Conservation (phyloP, 768 basidiomycete species). For the Hypholoma sublateritium region DNA sequence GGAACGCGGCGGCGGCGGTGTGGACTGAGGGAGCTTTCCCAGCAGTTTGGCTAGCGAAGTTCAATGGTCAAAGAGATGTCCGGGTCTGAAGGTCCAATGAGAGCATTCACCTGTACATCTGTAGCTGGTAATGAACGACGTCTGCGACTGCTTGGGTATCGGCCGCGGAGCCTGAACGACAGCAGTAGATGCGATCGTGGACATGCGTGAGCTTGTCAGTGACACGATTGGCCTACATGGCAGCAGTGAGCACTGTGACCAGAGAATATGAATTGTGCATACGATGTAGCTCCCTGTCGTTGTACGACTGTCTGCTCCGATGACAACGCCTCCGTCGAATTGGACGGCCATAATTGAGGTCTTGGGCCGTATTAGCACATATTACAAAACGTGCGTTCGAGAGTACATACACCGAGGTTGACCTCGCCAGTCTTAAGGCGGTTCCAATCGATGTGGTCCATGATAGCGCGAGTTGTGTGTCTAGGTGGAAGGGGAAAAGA, state of each 20-base stretch:
- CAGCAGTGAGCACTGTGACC: not conserved
- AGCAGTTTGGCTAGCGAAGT: slow-evolving; percentile 41
- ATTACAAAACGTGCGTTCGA: not conserved
- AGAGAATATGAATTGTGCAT: slow-evolving; percentile 23
- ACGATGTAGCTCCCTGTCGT: slow-evolving; percentile 97
- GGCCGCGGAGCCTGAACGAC: slow-evolving; percentile 96
- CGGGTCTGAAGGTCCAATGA: not conserved
- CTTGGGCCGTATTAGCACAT: slow-evolving; percentile 36
- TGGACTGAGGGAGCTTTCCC: slow-evolving; percentile 77
- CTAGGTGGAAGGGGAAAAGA: slow-evolving; percentile 15
- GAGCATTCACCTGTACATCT: slow-evolving; percentile 61
- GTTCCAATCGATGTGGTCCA: slow-evolving; percentile 77
- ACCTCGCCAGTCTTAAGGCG: slow-evolving; percentile 93
- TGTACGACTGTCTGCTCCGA: slow-evolving; percentile 96
- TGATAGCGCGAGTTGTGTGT: slow-evolving; percentile 30
- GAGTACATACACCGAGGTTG: slow-evolving; percentile 83
- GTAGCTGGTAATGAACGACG: slow-evolving; percentile 79
- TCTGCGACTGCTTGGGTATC: slow-evolving; percentile 98
- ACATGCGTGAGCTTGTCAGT: slow-evolving; percentile 97
- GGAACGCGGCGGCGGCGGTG: slow-evolving; percentile 79
- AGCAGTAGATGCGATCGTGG: slow-evolving; percentile 98
- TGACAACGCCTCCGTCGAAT: slow-evolving; percentile 91
- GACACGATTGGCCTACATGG: slow-evolving; percentile 85
- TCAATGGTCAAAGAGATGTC: not conserved
- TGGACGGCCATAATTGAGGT: slow-evolving; percentile 99